These are phyloP conservation scores for Strobilomyces dryophilus DNA, from an alignment of 768 basidiomycete species.

Conservation along the genomic window DNA sequence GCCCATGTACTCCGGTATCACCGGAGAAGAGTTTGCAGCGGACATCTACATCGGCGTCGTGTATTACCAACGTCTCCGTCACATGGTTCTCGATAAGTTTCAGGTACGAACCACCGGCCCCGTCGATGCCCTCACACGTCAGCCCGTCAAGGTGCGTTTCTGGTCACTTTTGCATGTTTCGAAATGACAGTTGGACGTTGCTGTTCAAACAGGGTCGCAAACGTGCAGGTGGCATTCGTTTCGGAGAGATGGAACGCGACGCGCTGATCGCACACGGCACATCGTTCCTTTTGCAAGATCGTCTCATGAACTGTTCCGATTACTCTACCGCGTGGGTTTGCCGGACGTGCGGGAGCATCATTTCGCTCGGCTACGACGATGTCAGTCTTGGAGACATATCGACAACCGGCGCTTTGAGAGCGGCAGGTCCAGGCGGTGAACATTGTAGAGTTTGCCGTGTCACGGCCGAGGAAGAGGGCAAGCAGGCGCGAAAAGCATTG, in stretches of 20 bases:
- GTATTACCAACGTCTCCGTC: conserved; percentile 96
- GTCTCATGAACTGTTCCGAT: conserved; percentile 99
- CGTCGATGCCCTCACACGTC: conserved; percentile 91
- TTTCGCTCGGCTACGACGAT: conserved; percentile 95
- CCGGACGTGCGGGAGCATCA: conserved; percentile 90
- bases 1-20: conserved; percentile 99
- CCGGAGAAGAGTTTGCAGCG: conserved; percentile 96
- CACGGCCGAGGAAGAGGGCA: conserved; percentile 59
- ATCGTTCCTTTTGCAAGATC: conserved; percentile 95
- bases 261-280: conserved; percentile 98
- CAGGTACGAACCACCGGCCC: conserved; percentile 98
- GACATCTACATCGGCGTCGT: conserved; percentile 99
- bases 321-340: conserved; percentile 99
- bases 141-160: conserved; percentile 85
- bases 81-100: conserved; percentile 99
- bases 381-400: conserved; percentile 64
- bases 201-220: conserved; percentile 75
- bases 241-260: conserved; percentile 99
- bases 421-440: conserved; percentile 79
- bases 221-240: conserved; percentile 97
- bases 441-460: conserved; percentile 93
- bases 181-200: conserved; percentile 2
- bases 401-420: conserved; percentile 45
- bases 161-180: neutral
- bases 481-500: conserved; percentile 54